Conservation (phyloP, 176 grass and related monocot species). For the Rhynchospora tenuis region DNA sequence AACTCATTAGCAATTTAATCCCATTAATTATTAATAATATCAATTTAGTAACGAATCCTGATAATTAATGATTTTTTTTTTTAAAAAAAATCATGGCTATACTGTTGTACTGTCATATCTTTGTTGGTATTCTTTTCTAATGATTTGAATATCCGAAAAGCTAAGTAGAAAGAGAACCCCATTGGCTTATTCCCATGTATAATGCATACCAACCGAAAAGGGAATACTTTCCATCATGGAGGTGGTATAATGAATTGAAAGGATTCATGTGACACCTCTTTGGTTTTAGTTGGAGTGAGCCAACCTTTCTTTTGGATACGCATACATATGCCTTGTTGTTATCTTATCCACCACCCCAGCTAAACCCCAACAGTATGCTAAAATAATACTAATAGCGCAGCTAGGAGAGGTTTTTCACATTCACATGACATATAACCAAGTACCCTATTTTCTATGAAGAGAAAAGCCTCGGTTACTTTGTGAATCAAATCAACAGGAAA, state of each 20-base stretch:
- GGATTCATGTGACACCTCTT: constrained; percentile 12
- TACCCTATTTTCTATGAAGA: background rate
- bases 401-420: background rate
- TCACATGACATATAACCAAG: background rate
- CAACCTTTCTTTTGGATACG: constrained; percentile 8
- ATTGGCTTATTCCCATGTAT: constrained; percentile 9
- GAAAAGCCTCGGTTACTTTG: background rate
- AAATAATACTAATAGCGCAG: background rate
- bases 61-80: no score
- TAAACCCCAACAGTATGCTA: background rate
- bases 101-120: background rate
- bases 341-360: background rate
- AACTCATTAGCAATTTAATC: background rate
- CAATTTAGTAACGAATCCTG: no score
- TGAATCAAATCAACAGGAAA: background rate
- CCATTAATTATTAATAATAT: background rate
- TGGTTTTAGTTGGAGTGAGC: constrained; percentile 14
- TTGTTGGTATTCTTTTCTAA: background rate
- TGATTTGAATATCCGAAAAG: background rate
- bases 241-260: background rate
- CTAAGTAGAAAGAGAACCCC: background rate
- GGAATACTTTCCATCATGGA: constrained; percentile 3
- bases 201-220: constrained; percentile 1
- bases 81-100: background rate
- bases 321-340: background rate